Conservation (phyloP, 1,284 basidiomycete genomes). For the Coniferiporia weirii region DNA sequence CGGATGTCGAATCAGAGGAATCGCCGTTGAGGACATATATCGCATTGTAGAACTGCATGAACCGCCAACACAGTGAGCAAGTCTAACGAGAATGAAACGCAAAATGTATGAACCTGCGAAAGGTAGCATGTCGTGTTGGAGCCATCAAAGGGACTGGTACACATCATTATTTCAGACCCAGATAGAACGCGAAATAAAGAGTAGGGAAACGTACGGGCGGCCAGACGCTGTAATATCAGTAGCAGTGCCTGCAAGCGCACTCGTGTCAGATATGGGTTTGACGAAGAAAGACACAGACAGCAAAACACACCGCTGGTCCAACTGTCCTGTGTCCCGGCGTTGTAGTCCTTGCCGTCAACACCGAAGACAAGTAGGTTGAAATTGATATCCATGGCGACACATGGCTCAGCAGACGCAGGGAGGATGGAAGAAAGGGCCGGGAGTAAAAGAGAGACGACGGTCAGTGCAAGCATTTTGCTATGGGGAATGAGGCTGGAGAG, state of each 20-base stretch:
- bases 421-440: conserved; percentile 34
- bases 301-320: conserved; percentile 53
- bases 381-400: conserved; percentile 61
- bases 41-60: conserved; percentile 58
- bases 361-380: conserved; percentile 74
- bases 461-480: conserved; percentile 35
- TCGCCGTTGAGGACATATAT: conserved; percentile 80
- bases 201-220: conserved; percentile 52
- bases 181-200: neutral
- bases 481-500: neutral
- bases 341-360: conserved; percentile 70
- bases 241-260: conserved; percentile 25
- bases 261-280: neutral
- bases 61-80: neutral
- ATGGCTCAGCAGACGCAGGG: conserved; percentile 42
- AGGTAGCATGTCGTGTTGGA: conserved; percentile 67
- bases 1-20: conserved; percentile 50
- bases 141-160: conserved; percentile 60
- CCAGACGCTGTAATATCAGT: conserved; percentile 61
- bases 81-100: neutral
- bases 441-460: conserved; percentile 55
- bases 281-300: neutral
- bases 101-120: conserved; percentile 40
- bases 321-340: conserved; percentile 55
- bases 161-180: neutral